These are phyloP conservation scores for Aleurites moluccanus DNA, from an alignment of 441 rosid genomes.

Conservation along the genomic window DNA sequence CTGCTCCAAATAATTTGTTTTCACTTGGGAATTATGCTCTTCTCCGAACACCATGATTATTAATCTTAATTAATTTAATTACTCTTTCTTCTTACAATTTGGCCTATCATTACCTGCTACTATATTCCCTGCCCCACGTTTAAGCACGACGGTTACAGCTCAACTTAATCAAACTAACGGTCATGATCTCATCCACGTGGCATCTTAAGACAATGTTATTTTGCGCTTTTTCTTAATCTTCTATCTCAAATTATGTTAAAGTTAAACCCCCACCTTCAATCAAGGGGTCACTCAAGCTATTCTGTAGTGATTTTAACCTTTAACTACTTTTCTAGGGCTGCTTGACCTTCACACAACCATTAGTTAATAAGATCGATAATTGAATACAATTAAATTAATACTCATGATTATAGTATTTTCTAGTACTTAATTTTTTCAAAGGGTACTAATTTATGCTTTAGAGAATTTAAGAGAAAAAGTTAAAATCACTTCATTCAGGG, in stretches of 20 bases:
- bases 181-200: conserved; percentile 46
- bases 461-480: too few relatives aligned
- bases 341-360: not conserved
- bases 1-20: conserved; percentile 32
- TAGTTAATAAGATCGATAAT: not conserved
- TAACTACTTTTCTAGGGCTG: not conserved
- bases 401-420: not conserved
- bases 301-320: not conserved
- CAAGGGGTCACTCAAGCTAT: not conserved
- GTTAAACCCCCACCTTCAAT: not conserved
- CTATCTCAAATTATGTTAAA: not conserved
- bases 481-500: too few relatives aligned
- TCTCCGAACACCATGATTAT: not conserved
- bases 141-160: conserved; percentile 63
- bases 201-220: not conserved
- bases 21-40: conserved; percentile 33
- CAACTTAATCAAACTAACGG: conserved; percentile 37
- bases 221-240: not conserved
- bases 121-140: conserved; percentile 55
- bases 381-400: not conserved
- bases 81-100: conserved; percentile 20
- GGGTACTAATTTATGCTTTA: too few relatives aligned
- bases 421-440: too few relatives aligned
- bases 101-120: conserved; percentile 32
- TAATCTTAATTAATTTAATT: conserved; percentile 14